Conservation (phyloP, 352 stramenopile genomes). For the Globisporangium parvum region DNA sequence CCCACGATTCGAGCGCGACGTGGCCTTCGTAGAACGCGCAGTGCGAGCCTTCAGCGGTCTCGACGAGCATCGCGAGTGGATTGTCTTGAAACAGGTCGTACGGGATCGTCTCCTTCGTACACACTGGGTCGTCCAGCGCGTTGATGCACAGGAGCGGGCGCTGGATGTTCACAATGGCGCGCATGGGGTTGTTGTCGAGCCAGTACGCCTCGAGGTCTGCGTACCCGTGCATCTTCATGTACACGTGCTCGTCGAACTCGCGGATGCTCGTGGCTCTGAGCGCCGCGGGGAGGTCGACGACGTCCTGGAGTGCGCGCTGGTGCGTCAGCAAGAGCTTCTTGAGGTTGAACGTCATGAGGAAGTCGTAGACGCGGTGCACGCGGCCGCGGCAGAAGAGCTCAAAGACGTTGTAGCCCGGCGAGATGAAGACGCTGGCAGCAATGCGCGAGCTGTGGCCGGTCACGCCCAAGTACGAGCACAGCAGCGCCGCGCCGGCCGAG, state of each 20-base stretch:
- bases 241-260: slow-evolving; percentile 75
- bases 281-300: slow-evolving; percentile 43
- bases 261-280: slow-evolving; percentile 46
- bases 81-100: slow-evolving; percentile 49
- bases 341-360: slow-evolving; percentile 70
- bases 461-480: slow-evolving; percentile 73
- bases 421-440: slow-evolving; percentile 58
- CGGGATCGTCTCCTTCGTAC: slow-evolving; percentile 65
- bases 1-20: slow-evolving; percentile 60
- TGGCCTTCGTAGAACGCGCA: slow-evolving; percentile 74
- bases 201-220: slow-evolving; percentile 59
- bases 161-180: slow-evolving; percentile 39
- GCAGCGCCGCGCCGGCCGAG: slow-evolving; percentile 59
- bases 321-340: slow-evolving; percentile 62
- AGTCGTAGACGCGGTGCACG: slow-evolving; percentile 71
- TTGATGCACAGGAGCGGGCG: slow-evolving; percentile 70
- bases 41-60: slow-evolving; percentile 56
- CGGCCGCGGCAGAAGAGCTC: slow-evolving; percentile 64
- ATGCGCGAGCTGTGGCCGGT: slow-evolving; percentile 43
- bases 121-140: slow-evolving; percentile 72
- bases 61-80: slow-evolving; percentile 43
- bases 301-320: slow-evolving; percentile 26
- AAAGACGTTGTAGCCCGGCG: slow-evolving; percentile 67
- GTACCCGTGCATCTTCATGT: slow-evolving; percentile 79
- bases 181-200: slow-evolving; percentile 74